Conservation (phyloP, 441 rosid genomes). For the Viola pubescens region DNA sequence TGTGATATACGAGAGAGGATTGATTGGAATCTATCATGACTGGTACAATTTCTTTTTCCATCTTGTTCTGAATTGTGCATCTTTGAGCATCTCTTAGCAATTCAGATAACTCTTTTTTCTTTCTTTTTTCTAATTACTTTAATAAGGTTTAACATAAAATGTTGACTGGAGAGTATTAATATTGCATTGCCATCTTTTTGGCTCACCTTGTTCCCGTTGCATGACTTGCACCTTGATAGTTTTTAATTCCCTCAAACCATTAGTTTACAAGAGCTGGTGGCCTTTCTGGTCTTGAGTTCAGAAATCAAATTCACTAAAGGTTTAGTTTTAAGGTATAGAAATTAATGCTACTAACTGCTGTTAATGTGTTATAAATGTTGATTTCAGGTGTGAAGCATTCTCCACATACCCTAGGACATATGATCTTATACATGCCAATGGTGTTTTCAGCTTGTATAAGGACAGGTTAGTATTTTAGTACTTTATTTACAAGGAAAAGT, state of each 20-base stretch:
- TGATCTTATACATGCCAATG: constrained; percentile 81
- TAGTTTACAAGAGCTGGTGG: not conserved
- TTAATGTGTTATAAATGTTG: not conserved
- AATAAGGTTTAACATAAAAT: not conserved
- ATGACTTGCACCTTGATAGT: too few relatives aligned
- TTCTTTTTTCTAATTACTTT: not conserved
- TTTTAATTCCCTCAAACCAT: too few relatives aligned
- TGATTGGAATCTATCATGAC: constrained; percentile 92
- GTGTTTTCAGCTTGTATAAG: constrained; percentile 71
- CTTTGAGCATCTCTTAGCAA: not conserved
- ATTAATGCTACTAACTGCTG: not conserved
- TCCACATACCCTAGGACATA: constrained; percentile 95
- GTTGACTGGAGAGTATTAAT: too few relatives aligned
- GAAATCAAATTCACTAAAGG: not conserved
- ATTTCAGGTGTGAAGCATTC: constrained; percentile 90
- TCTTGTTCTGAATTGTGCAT: constrained; percentile 10
- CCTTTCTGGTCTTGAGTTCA: constrained; percentile 4
- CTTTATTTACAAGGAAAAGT: not conserved
- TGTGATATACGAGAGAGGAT: constrained; percentile 80
- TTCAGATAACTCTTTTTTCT: not conserved
- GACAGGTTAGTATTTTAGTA: constrained; percentile 40
- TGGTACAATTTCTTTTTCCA: constrained; percentile 38
- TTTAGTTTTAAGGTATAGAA: not conserved
- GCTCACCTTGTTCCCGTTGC: too few relatives aligned
- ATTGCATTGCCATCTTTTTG: too few relatives aligned